These are phyloP conservation scores for Pleurotus salmoneostramineus DNA, from an alignment of 768 basidiomycete species.

Conservation along the genomic window DNA sequence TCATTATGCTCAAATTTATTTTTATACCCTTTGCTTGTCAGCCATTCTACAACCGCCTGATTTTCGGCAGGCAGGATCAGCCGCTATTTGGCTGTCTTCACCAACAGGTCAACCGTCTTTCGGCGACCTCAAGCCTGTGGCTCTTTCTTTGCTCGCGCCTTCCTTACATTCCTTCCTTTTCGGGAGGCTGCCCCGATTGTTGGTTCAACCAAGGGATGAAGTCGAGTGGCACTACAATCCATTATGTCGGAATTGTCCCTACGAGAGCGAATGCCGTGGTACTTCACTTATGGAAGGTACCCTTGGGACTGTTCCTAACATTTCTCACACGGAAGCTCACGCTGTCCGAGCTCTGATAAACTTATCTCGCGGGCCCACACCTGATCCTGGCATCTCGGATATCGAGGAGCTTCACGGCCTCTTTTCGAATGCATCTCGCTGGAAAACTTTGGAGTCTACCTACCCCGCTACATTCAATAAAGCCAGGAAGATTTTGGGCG, in stretches of 20 bases:
- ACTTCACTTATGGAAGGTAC: slow-evolving; percentile 29
- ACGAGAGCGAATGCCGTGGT: slow-evolving; percentile 29
- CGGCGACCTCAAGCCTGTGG: slow-evolving; percentile 35
- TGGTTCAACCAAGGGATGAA: slow-evolving; percentile 26
- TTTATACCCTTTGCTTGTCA: slow-evolving; percentile 41
- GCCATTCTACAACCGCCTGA: slow-evolving; percentile 29
- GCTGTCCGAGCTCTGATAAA: slow-evolving; percentile 34
- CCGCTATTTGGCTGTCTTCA: slow-evolving; percentile 46
- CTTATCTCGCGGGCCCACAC: slow-evolving; percentile 13
- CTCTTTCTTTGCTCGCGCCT: slow-evolving; percentile 32
- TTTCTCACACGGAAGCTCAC: slow-evolving; percentile 41
- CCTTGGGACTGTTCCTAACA: slow-evolving; percentile 43
- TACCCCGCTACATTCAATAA: slow-evolving; percentile 36
- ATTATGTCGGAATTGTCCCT: slow-evolving; percentile 40
- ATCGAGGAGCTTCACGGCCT: slow-evolving; percentile 45
- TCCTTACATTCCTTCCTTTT: slow-evolving; percentile 42
- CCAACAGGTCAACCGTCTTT: slow-evolving; percentile 25
- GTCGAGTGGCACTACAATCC: slow-evolving; percentile 50
- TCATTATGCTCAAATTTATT: slow-evolving; percentile 50
- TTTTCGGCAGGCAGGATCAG: slow-evolving; percentile 29
- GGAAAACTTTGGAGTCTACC: slow-evolving; percentile 23
- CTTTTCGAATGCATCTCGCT: slow-evolving; percentile 20
- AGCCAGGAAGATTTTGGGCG: slow-evolving; percentile 32
- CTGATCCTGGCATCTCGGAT: slow-evolving; percentile 25
- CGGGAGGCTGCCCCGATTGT: slow-evolving; percentile 34